A percentile compares a stretch with the other conserved stretches of the same genome.
Conservation (phyloP, 768 basidiomycete species). For the Dictyophora rubrovolvata region DNA sequence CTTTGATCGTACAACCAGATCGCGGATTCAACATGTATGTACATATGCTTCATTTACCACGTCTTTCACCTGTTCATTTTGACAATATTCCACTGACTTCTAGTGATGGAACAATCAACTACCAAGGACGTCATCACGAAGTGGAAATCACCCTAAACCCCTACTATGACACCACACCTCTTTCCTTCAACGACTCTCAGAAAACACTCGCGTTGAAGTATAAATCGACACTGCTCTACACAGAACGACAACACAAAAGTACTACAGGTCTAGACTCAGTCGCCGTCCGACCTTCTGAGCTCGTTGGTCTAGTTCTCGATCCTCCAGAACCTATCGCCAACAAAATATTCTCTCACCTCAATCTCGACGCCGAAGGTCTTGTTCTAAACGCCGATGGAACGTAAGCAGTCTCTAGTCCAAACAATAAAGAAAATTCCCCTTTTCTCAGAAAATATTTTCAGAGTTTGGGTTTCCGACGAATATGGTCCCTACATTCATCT, state of each 20-base stretch:
- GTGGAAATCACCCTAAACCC: conserved; percentile 52
- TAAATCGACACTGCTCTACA: conserved; percentile 36
- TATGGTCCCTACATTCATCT: conserved; percentile 60
- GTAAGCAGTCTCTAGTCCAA: conserved; percentile 22
- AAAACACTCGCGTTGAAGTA: conserved; percentile 44
- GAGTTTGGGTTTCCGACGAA: conserved; percentile 60
- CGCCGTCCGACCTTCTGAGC: conserved; percentile 32
- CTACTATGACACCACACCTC: conserved; percentile 35
- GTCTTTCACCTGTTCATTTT: not conserved
- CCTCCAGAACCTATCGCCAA: conserved; percentile 40
- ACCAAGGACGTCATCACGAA: conserved; percentile 48
- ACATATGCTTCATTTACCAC: not conserved
- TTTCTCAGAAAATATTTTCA: conserved; percentile 17
- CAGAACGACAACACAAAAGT: conserved; percentile 33
- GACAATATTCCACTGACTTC: no score
- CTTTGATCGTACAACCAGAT: conserved; percentile 44
- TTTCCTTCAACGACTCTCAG: conserved; percentile 40
- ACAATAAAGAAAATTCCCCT: not conserved
- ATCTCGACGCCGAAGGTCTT: conserved; percentile 50
- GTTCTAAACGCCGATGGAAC: conserved; percentile 49
- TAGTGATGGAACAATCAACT: conserved; percentile 47
- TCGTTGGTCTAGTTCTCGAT: conserved; percentile 19
- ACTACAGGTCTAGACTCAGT: conserved; percentile 49
- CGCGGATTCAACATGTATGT: conserved; percentile 49
- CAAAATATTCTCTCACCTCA: conserved; percentile 32